A percentile compares a stretch with the other conserved stretches of the same genome.
Evolutionary conservation across 805 yeast species (phyloP).

Genomic region (Kuraishia cidri): DNA sequence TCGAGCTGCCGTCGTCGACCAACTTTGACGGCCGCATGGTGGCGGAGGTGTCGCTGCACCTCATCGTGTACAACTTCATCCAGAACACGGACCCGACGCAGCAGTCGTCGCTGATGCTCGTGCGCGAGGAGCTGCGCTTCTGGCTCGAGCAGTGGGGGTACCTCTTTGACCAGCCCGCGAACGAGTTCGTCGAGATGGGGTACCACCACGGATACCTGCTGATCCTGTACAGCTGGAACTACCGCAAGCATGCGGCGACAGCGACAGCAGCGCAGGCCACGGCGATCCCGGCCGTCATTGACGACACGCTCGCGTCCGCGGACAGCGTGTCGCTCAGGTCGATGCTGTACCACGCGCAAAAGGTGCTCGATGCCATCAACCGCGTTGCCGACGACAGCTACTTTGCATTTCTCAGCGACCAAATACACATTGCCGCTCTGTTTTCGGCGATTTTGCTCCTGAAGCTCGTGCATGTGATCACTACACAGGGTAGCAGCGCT

Average conservation of each 20-base stretch:
- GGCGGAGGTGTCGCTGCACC: conserved; percentile 59
- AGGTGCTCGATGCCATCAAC: conserved; percentile 30
- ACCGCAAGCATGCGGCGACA: background rate
- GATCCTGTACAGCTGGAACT: conserved; percentile 31
- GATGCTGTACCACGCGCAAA: conserved; percentile 30
- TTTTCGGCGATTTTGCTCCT: conserved; percentile 29
- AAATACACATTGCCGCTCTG: conserved; percentile 46
- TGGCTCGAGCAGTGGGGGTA: conserved; percentile 71
- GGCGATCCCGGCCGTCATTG: background rate
- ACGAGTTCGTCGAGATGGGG: conserved; percentile 67
- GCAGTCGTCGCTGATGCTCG: conserved; percentile 20
- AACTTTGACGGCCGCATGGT: conserved; percentile 81
- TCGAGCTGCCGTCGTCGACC: conserved; percentile 51
- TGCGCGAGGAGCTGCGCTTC: conserved; percentile 35
- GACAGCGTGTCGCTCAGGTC: conserved; percentile 16
- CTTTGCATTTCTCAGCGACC: conserved; percentile 67
- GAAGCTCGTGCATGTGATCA: conserved; percentile 12
- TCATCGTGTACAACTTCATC: conserved; percentile 48
- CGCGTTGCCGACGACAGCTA: conserved; percentile 34
- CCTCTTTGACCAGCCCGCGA: conserved; percentile 58
- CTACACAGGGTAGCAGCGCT: conserved; percentile 3
- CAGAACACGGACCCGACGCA: conserved; percentile 20
- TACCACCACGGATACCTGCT: conserved; percentile 53
- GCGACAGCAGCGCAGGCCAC: background rate
- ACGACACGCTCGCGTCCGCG: conserved; percentile 4